Evolutionary conservation across 306 rosid genomes (phyloP), one percentile per base, ranked within the genome.

Genomic region (Lagenaria siceraria): DNA sequence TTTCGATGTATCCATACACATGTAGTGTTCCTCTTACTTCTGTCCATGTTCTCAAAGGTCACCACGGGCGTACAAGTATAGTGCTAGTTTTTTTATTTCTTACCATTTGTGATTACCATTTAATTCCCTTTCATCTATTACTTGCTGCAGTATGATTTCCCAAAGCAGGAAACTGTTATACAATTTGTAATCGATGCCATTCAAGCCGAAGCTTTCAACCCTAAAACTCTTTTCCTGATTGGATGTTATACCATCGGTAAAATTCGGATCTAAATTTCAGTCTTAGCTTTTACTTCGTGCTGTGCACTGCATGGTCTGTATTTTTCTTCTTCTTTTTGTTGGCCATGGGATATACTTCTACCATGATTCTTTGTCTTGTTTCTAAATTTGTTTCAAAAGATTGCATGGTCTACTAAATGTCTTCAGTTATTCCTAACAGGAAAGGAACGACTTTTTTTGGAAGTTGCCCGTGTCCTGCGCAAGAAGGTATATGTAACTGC

Each of bases 191-290:
- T 92, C 51, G 98, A 95, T 78, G 97, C 97, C 83, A 85, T 92
- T 85, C 96, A 90, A 81, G 97, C 97, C 3, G 97, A 95, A 89
- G 73, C 92, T 83, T 95, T 95, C 83, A 92, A 95, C 82, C 96
- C 96, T 35, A 83, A 77, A 86, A 95, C 97, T 49, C 96, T 95
- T 82, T 95, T 95, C 80, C 84, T 95, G 85, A 95, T 95, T 68
- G 97, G 98, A 78, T 88, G 97, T 89, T 95, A 92, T 78, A 92
- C 98, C 68, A 92, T 95, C 71, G 98, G 98, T 92, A 94, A 72
- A 77, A 65, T 72, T 81, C 70, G 77, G 58, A 27, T 46, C 17
- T 27, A 60, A 42, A 31, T 48, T 33, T 60, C 38, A 46, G 29
- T 31, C 60, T 58, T 40, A 8, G 29, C 63, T 13, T 48, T 40